A percentile compares a stretch with the other conserved stretches of the same genome.
Conservation (phyloP, 1,284 basidiomycete genomes). For the Anthracocystis walkeri region DNA sequence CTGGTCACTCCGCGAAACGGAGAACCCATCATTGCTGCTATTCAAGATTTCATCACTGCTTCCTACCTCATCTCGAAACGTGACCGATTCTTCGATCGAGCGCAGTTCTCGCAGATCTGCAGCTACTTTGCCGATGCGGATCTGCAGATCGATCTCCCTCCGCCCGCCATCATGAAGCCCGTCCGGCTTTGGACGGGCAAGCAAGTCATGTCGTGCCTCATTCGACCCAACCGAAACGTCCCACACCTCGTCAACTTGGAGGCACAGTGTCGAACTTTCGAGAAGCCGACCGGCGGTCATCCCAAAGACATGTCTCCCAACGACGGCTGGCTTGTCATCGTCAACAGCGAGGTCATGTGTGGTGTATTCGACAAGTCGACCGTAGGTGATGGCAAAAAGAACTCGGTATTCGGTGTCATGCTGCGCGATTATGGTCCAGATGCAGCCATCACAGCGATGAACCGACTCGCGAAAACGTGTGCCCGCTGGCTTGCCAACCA, state of each 20-base stretch:
- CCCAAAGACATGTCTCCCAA: slow-evolving; percentile 90
- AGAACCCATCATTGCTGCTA: slow-evolving; percentile 68
- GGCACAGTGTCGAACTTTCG: slow-evolving; percentile 92
- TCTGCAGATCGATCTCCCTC: slow-evolving; percentile 92
- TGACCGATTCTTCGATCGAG: slow-evolving; percentile 92
- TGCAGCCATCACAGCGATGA: slow-evolving; percentile 95
- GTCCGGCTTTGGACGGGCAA: slow-evolving; percentile 96
- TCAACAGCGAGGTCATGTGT: slow-evolving; percentile 99
- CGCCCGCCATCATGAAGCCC: slow-evolving; percentile 94
- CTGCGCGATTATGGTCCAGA: slow-evolving; percentile 95
- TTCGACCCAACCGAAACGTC: slow-evolving; percentile 90
- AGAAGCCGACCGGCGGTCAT: slow-evolving; percentile 78
- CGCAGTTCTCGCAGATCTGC: slow-evolving; percentile 95
- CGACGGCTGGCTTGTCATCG: slow-evolving; percentile 96
- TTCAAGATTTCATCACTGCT: slow-evolving; percentile 71
- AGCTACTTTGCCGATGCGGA: slow-evolving; percentile 93
- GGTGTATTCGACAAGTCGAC: slow-evolving; percentile 99
- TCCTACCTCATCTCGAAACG: slow-evolving; percentile 93
- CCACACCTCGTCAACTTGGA: slow-evolving; percentile 87
- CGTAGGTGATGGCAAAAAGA: slow-evolving; percentile 98
- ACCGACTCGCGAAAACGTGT: slow-evolving; percentile 92
- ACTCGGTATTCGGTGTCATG: slow-evolving; percentile 98
- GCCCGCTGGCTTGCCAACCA: slow-evolving; percentile 96
- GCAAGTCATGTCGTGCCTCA: slow-evolving; percentile 95
- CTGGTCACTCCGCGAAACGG: slow-evolving; percentile 77